phyloP scores from a whole-genome alignment of 257 asterid species.

The Ilex asprella region DNA sequence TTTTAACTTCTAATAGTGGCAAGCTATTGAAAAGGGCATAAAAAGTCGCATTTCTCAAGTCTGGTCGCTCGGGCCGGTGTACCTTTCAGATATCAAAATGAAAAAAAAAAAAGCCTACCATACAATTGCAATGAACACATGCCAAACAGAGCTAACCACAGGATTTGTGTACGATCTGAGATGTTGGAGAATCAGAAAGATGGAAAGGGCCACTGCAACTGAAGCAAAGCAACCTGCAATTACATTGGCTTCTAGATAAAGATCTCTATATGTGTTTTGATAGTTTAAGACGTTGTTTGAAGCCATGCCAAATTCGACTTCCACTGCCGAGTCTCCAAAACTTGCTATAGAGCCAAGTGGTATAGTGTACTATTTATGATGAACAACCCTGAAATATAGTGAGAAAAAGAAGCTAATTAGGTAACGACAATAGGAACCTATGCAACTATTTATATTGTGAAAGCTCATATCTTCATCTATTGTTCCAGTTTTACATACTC shows the following conservation, averaged over 20 bases:
- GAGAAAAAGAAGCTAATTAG: not conserved
- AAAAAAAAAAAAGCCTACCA: not conserved
- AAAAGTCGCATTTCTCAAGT: not conserved
- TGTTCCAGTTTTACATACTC: no score
- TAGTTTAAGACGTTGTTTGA: conserved; percentile 26
- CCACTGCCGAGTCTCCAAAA: conserved; percentile 6
- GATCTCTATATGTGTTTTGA: conserved; percentile 28
- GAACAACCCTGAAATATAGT: not conserved
- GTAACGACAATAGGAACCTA: not conserved
- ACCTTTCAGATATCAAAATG: not conserved
- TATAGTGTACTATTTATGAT: not conserved
- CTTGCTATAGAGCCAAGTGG: not conserved
- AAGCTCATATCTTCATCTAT: no score
- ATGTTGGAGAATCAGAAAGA: conserved; percentile 61
- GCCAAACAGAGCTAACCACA: conserved; percentile 36
- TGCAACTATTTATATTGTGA: no score
- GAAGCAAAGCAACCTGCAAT: conserved; percentile 50
- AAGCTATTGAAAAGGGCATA: not conserved
- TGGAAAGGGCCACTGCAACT: conserved; percentile 59
- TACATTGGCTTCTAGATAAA: conserved; percentile 45
- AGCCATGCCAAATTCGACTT: conserved; percentile 41
- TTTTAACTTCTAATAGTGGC: not conserved
- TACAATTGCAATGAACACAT: no score
- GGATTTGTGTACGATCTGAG: conserved; percentile 79
- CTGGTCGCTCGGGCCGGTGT: no score